These are phyloP conservation scores for Hysterangium stoloniferum DNA, from an alignment of 768 basidiomycete species.

Conservation along the genomic window DNA sequence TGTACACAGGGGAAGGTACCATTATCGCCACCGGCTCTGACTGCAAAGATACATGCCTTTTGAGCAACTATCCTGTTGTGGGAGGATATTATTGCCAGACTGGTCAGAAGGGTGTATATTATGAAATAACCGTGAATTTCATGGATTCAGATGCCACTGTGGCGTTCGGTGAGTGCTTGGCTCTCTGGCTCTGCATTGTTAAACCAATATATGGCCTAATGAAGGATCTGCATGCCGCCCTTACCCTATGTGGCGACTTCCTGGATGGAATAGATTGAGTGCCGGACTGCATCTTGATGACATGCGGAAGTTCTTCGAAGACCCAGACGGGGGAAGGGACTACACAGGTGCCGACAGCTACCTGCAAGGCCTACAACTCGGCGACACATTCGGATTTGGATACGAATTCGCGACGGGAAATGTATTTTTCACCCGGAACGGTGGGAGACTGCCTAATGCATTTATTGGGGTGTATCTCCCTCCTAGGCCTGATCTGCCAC, in stretches of 20 bases:
- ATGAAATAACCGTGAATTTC: constrained; percentile 45
- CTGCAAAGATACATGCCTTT: constrained; percentile 45
- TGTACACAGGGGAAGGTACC: constrained; percentile 25
- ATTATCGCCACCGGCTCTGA: constrained; percentile 33
- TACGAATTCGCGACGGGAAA: constrained; percentile 46
- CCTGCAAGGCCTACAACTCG: constrained; percentile 29
- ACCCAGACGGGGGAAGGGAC: constrained; percentile 55
- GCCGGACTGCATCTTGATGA: constrained; percentile 64
- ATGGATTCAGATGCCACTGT: constrained; percentile 46
- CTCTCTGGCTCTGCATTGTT: neutral
- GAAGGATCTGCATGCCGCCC: constrained; percentile 58
- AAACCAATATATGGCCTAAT: neutral
- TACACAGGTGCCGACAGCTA: constrained; percentile 27
- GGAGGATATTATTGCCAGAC: constrained; percentile 47
- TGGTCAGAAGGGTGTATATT: constrained; percentile 53
- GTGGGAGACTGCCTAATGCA: constrained; percentile 44
- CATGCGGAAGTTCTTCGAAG: constrained; percentile 66
- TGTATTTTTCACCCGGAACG: constrained; percentile 63
- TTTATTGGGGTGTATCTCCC: constrained; percentile 55
- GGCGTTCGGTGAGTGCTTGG: constrained; percentile 44
- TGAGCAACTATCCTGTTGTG: constrained; percentile 54
- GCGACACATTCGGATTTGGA: constrained; percentile 56
- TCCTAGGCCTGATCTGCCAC: constrained; percentile 19
- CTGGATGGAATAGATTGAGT: constrained; percentile 65
- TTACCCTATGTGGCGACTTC: constrained; percentile 57